Percentiles rank a stretch among this genome's conserved stretches.
phyloP scores from a whole-genome alignment of 179 eudicot species.

The Sideroxylon spinosum region DNA sequence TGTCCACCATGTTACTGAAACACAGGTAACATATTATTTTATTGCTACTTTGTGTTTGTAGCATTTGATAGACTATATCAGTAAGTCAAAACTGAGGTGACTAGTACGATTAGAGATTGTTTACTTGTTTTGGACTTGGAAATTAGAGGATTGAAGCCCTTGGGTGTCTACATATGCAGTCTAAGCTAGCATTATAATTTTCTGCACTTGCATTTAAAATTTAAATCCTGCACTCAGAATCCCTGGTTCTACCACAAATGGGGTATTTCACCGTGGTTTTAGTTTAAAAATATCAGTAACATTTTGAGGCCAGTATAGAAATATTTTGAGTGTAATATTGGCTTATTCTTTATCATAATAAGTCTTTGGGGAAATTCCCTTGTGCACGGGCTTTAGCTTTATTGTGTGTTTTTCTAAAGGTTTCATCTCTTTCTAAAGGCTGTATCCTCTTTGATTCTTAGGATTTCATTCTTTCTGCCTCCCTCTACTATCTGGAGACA shows the following conservation, averaged over 20 bases:
- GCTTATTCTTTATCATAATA: neutral
- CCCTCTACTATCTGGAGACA: too few species aligned
- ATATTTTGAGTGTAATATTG: neutral
- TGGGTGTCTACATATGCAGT: neutral
- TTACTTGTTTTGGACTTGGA: neutral
- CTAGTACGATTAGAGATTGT: neutral
- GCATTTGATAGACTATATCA: neutral
- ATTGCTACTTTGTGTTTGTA: neutral
- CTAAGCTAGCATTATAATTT: neutral
- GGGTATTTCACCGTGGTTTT: neutral
- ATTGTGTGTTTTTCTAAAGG: neutral
- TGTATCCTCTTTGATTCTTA: neutral
- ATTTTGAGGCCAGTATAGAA: neutral
- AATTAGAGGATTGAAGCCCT: neutral
- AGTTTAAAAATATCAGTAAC: neutral
- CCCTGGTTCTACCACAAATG: neutral
- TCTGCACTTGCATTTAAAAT: neutral
- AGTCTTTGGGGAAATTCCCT: neutral
- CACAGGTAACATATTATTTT: slow-evolving; percentile 51
- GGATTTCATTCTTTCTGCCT: neutral
- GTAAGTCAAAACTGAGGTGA: neutral
- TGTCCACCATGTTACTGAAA: slow-evolving; percentile 85
- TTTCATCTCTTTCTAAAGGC: neutral
- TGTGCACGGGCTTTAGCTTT: neutral
- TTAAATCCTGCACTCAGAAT: neutral